Evolutionary conservation across 2,329 filamentous ascomycete species (phyloP).

Genomic region (Cladosporium phlei): DNA sequence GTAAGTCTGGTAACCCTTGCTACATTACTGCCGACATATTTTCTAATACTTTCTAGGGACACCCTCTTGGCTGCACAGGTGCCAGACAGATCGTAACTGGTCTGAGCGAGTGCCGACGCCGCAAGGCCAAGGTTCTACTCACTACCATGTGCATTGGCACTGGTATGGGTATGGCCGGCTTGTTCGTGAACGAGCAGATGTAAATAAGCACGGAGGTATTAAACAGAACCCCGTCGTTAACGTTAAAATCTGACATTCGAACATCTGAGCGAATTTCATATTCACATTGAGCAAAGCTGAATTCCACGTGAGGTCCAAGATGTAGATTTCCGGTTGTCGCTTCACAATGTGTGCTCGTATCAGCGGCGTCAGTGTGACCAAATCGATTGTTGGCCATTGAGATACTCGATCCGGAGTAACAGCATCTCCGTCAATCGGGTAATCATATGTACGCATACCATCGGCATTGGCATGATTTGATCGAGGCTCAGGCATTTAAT

Average conservation of each 20-base stretch:
- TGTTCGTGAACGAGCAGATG: slow-evolving; percentile 61
- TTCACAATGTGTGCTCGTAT: no score
- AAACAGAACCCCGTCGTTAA: background rate
- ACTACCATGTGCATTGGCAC: slow-evolving; percentile 84
- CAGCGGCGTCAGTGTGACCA: no score
- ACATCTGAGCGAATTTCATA: background rate
- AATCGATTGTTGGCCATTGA: no score
- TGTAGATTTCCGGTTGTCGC: no score
- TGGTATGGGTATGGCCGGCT: slow-evolving; percentile 62
- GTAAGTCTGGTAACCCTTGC: background rate
- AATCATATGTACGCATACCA: no score
- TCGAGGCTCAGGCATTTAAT: no score
- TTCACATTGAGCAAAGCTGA: no score
- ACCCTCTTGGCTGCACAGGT: slow-evolving; percentile 76
- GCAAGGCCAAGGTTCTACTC: slow-evolving; percentile 50
- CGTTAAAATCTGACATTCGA: background rate
- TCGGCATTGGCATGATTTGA: no score
- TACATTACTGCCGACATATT: background rate
- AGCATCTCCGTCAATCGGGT: no score
- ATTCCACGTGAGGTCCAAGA: no score
- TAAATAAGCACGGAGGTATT: slow-evolving; percentile 18
- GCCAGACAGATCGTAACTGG: slow-evolving; percentile 82
- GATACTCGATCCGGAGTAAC: no score
- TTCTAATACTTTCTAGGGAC: slow-evolving; percentile 45
- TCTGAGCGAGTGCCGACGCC: slow-evolving; percentile 30